A percentile compares a stretch with the other conserved stretches of the same genome.
These are phyloP conservation scores for Chrysosporium queenslandicum DNA, from an alignment of 2,329 filamentous ascomycete genomes.

Conservation along the genomic window DNA sequence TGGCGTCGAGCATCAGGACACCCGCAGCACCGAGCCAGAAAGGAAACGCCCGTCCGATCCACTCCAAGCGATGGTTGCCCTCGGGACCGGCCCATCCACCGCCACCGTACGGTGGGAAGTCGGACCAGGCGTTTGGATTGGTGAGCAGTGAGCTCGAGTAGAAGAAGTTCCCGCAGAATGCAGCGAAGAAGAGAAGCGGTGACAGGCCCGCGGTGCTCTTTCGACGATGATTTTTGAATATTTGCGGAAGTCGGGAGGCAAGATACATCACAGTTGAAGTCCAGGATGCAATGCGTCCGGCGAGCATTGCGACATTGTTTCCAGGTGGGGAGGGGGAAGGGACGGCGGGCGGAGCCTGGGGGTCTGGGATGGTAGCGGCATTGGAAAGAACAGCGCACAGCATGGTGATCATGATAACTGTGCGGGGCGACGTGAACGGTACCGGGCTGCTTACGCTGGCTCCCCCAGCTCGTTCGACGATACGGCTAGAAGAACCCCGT, in stretches of 20 bases:
- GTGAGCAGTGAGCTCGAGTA: slow-evolving; percentile 53
- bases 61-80: slow-evolving; percentile 46
- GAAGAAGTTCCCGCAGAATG: slow-evolving; percentile 59
- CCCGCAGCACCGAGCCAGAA: slow-evolving; percentile 59
- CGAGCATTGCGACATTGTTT: slow-evolving; percentile 32
- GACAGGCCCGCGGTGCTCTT: slow-evolving; percentile 55
- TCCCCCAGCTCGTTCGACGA: slow-evolving; percentile 21
- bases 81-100: slow-evolving; percentile 50
- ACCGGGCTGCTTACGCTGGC: slow-evolving; percentile 22
- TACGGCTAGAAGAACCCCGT: slow-evolving; percentile 22
- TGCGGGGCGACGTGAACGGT: slow-evolving; percentile 33
- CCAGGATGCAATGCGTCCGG: slow-evolving; percentile 48
- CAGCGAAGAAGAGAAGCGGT: slow-evolving; percentile 54
- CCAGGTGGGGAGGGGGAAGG: slow-evolving; percentile 22
- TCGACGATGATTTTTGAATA: slow-evolving; percentile 55
- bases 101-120: slow-evolving; percentile 47
- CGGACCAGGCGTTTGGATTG: slow-evolving; percentile 54
- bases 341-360: slow-evolving; percentile 19
- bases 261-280: slow-evolving; percentile 49
- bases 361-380: slow-evolving; percentile 29
- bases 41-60: slow-evolving; percentile 49
- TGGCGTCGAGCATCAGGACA: slow-evolving; percentile 52
- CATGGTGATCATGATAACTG: slow-evolving; percentile 37
- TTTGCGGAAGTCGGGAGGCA: slow-evolving; percentile 51
- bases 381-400: slow-evolving; percentile 38